Base-by-base conservation (phyloP, 1,284 basidiomycete species). In the Cutaneotrichosporon sp. region DNA sequence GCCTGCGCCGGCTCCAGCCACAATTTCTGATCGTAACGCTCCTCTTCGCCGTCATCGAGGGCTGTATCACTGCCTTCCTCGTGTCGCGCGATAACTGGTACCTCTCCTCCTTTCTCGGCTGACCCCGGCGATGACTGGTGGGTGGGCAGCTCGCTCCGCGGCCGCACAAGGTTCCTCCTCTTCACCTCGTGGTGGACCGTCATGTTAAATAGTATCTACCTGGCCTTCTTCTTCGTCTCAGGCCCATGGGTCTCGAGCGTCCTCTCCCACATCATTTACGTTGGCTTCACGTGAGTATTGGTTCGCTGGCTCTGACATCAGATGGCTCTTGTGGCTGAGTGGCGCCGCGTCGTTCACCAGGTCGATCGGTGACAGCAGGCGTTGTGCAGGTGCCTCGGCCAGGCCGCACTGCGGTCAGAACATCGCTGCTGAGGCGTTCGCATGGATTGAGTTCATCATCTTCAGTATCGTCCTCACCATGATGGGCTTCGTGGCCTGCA, bases 161-260 rank as follows among this genome's bases (percentile, higher is more conserved):
- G 79, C 68, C 72, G 78, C 58, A 63, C 76, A 60, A 73, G 75
- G 62, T 81, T 80, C 75, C 74, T 79, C 42, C 65, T 68, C 53
- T 82, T 82, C 73, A 68, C 69, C 47, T 78, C 77, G 7, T 81
- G 80, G 80, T 82, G 81, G 81, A 81, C 81, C 13, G 68, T 81
- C 55, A 56, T 79, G 58, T 78, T 81, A 68, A 65, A 73, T 56
- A 66, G 70, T 49, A 66, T 68, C 46, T 81, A 80, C 74, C 68
- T 80, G 49, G 75, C 70, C 58, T 63, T 75, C 67, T 80, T 77
- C 76, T 71, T 80, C 59, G 53, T 68, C 26, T 26, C 26, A 26
- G 56, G 70, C 71, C 32, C 66, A 72, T 62, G 74, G 70, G 30
- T 65, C 16, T 47, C 58, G 5, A 53, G 46, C 52, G 76, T 81